Conservation (phyloP, 495 filamentous ascomycete genomes). For the Trichoderma parareesei region DNA sequence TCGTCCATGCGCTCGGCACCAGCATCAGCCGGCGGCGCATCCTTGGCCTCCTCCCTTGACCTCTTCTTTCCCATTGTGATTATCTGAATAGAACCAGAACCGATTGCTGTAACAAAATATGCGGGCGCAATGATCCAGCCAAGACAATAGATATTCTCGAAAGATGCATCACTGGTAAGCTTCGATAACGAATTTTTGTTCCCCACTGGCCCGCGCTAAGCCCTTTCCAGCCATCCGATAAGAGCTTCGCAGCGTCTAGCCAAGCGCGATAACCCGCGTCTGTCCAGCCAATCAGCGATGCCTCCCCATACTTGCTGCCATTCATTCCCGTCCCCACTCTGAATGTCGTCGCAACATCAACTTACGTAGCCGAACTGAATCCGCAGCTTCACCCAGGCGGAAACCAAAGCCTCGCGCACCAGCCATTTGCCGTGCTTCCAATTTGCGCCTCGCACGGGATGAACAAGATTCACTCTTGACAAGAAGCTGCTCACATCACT, state of each 20-base stretch:
- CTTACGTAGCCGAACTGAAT: conserved; percentile 5
- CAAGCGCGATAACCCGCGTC: neutral
- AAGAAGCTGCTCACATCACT: neutral
- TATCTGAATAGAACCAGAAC: neutral
- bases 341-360: neutral
- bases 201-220: neutral
- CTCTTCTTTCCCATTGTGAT: conserved; percentile 14
- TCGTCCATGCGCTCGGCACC: conserved; percentile 15
- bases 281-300: neutral
- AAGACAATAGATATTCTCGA: neutral
- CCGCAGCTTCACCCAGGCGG: neutral
- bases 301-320: neutral
- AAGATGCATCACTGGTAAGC: neutral
- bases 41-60: conserved; percentile 11
- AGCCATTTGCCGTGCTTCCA: neutral
- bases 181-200: conserved; percentile 6
- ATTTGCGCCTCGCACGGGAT: neutral
- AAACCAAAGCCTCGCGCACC: neutral
- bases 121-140: neutral
- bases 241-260: neutral
- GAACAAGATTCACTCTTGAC: neutral
- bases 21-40: neutral
- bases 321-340: neutral
- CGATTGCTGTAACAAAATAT: neutral
- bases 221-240: neutral